Conservation (phyloP, 345 rosid genomes). For the Adansonia digitata region DNA sequence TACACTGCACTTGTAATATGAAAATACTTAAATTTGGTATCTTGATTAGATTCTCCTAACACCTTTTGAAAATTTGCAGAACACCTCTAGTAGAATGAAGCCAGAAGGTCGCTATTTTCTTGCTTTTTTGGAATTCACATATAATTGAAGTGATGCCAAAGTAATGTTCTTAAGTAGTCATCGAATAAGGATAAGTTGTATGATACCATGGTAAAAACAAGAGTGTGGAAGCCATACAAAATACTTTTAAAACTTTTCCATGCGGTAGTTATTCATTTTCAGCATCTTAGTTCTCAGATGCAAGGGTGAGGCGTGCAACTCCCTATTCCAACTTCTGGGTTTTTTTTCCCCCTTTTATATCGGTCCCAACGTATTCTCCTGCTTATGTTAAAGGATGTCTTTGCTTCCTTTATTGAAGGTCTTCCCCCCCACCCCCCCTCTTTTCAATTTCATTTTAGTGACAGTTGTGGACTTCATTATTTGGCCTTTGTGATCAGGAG, state of each 20-base stretch:
- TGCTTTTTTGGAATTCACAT: background rate
- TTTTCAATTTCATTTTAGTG: background rate
- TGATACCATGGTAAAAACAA: conserved; percentile 5
- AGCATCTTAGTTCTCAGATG: background rate
- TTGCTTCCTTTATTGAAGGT: conserved; percentile 11
- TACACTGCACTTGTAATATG: background rate
- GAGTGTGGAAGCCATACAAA: conserved; percentile 17
- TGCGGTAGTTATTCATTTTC: conserved; percentile 2
- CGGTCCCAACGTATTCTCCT: background rate
- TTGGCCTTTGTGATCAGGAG: conserved; percentile 15
- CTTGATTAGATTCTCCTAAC: background rate
- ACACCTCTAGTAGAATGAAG: conserved; percentile 6
- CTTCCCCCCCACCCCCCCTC: background rate
- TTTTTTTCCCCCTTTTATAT: background rate
- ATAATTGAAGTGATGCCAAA: conserved; percentile 10
- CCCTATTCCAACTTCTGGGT: background rate
- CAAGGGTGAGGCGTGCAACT: conserved; percentile 6
- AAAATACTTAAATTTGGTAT: background rate
- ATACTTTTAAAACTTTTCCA: background rate
- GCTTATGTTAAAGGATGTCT: conserved; percentile 4
- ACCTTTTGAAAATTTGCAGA: conserved; percentile 14
- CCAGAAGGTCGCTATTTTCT: background rate
- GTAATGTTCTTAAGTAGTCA: background rate
- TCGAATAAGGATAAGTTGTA: conserved; percentile 22
- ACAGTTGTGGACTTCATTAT: conserved; percentile 1